Evolutionary conservation across 192 early-diverging fungal genomes (phyloP).

Genomic region (Allomyces javanicus): DNA sequence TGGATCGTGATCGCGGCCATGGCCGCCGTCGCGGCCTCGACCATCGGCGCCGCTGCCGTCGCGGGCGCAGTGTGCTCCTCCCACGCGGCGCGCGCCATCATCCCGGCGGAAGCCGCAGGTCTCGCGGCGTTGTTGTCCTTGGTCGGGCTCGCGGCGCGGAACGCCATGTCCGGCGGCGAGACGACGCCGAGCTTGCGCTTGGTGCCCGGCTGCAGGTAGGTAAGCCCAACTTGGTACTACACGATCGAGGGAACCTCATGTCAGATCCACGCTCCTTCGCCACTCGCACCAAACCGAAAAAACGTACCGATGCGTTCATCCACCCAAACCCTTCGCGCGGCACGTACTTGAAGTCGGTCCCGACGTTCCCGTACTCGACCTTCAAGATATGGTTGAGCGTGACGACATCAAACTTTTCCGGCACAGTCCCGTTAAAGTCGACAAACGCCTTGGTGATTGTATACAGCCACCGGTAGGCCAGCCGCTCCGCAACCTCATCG

Average conservation of each 20-base stretch:
- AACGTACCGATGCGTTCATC: constrained; percentile 69
- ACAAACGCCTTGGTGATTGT: constrained; percentile 89
- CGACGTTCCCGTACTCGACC: constrained; percentile 95
- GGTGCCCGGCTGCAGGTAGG: constrained; percentile 47
- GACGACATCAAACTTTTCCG: constrained; percentile 94
- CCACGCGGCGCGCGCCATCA: too few relatives aligned
- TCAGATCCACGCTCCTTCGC: too few relatives aligned
- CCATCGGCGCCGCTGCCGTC: too few relatives aligned
- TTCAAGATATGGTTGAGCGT: constrained; percentile 70
- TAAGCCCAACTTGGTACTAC: constrained; percentile 54
- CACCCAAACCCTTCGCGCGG: constrained; percentile 94
- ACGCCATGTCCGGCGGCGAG: constrained; percentile 47
- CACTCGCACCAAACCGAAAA: constrained; percentile 1
- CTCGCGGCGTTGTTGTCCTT: too few relatives aligned
- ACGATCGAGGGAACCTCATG: not conserved
- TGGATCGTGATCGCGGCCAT: too few relatives aligned
- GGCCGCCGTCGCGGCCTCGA: too few relatives aligned
- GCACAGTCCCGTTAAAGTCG: constrained; percentile 90
- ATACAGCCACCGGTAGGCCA: constrained; percentile 90
- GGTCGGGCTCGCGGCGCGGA: constrained; percentile 7
- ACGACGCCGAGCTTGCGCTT: constrained; percentile 56
- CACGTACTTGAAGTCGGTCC: constrained; percentile 78
- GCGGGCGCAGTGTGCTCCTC: too few relatives aligned
- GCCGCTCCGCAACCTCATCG: constrained; percentile 41
- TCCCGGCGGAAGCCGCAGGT: too few relatives aligned